Base-by-base conservation (phyloP, 352 stramenopile genomes). In the Globisporangium paroecandrum region DNA sequence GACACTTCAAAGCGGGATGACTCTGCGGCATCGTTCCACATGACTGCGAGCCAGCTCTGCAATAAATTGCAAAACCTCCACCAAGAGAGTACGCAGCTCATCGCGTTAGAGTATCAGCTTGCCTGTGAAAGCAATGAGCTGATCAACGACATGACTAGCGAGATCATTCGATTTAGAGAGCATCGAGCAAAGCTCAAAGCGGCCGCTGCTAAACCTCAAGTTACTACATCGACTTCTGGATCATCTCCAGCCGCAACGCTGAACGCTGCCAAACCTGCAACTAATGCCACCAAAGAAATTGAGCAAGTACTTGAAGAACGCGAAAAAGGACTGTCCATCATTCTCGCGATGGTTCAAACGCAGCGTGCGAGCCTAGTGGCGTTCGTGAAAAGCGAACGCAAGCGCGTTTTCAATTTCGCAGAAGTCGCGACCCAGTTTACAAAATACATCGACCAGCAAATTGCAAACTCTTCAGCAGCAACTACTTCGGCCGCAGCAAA, bases 1-100 rank as follows among this genome's bases (percentile, higher is more conserved):
- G 63, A 62, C 46, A 20, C 29, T 18, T 38, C 27, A 22, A 77
- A 80, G 49, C 76, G 85, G 7, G 82, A 91, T 60, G 83, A 93
- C 47, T 86, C 81, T 2, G 86, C 87, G 10, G 87, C 87, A 18
- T 77, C 85, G 15, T 75, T 76, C 4, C 86, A 95, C 59, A 91
- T 93, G 83, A 91, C 81, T 2, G 85, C 84, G 0, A 90, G 87
- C 55, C 87, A 95, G 66, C 76, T 95, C 15, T 83, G 77, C 34
- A 91, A 76, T 32, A 94, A 94, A 38, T 61, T 96, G 7, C 83
- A 94, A 51, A 94, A 94, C 59, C 88, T 96, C 29, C 73, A 78
- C 8, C 77, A 93, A 4, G 85, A 94, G 62, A 91, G 79, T 60
- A 79, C 85, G 55, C 78, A 93, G 60, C 68, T 95, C 24, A 67